Base-by-base conservation (phyloP, 2,329 filamentous ascomycete genomes). In the Aspergillus arachidicola region DNA sequence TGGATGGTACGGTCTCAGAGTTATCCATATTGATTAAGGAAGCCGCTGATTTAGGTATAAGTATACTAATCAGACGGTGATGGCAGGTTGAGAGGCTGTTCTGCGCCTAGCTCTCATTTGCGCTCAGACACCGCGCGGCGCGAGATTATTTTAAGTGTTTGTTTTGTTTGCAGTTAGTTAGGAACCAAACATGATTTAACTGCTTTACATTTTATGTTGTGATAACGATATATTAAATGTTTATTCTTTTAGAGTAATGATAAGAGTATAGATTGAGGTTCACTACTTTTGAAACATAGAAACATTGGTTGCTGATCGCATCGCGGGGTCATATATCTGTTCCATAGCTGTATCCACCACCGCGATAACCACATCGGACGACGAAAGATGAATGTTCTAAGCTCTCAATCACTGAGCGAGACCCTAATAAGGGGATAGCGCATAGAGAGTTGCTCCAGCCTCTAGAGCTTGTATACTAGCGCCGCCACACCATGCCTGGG, bases 131-230 rank as follows among this genome's bases (percentile, higher is more conserved):
- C 48, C 56, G 46, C 64, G 61, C 60, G 59, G 51, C 61, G 68
- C 67, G 64, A 66, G 43, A 48, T 43, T 57, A 59, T 50, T 55
- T 61, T 51, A 55, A 36, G 55, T 69, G 71, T 74, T 74, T 74
- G 72, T 53, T 48, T 43, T 62, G 69, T 73, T 74, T 73, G 71
- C 69, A 73, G 36, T 23, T 6, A 16, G 38, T 46, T 3, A 36
- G 28, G 36, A 46, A 38, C 12, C 45, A 21, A 26, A 16, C 45
- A 28, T 16, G 45, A 7, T 26, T 16, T 16, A 26, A 7, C 6
- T 48, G 21, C n/a, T 16, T 48, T 14, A 21, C n/a, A 23, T 46
- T 23, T 21, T 23, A 23, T 11, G 11, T 45, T 23, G 9, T 21
- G 10, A 41, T 41, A n/a, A 9, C 7, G 3, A 41, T 6, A 46